Percentiles rank a stretch among this genome's conserved stretches.
These are phyloP conservation scores for Ogataea methylovora DNA, from an alignment of 805 yeast species.

Conservation along the genomic window DNA sequence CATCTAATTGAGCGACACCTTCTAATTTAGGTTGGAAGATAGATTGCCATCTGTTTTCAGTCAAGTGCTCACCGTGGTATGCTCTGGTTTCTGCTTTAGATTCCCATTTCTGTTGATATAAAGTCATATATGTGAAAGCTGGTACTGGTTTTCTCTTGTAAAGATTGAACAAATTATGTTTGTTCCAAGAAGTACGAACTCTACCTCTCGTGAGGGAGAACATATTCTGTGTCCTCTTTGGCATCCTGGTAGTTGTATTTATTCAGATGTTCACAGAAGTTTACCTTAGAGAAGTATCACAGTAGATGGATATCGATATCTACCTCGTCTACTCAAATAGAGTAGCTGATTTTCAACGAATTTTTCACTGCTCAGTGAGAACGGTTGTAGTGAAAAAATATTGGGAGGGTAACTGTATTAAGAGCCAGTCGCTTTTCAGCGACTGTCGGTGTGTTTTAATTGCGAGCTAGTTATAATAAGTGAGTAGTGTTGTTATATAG, in stretches of 20 bases:
- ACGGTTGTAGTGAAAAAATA: too few species aligned
- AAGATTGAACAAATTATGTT: slow-evolving; percentile 81
- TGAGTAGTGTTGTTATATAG: too few species aligned
- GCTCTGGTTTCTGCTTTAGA: slow-evolving; percentile 90
- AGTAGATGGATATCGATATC: too few species aligned
- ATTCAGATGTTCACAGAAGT: too few species aligned
- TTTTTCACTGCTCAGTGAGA: too few species aligned
- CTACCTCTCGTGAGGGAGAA: slow-evolving; percentile 30
- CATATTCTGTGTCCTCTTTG: slow-evolving; percentile 21
- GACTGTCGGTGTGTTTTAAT: too few species aligned
- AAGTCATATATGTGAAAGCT: slow-evolving; percentile 51
- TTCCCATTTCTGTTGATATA: slow-evolving; percentile 86
- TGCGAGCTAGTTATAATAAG: too few species aligned
- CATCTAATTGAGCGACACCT: slow-evolving; percentile 85
- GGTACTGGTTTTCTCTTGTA: slow-evolving; percentile 59
- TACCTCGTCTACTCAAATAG: too few species aligned
- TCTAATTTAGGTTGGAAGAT: slow-evolving; percentile 63
- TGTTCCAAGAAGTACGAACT: slow-evolving; percentile 86
- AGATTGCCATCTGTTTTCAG: slow-evolving; percentile 75
- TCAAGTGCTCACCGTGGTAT: slow-evolving; percentile 90
- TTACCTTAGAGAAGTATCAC: too few species aligned
- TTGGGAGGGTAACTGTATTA: too few species aligned
- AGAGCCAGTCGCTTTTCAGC: too few species aligned
- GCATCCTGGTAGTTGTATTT: slow-evolving; percentile 20
- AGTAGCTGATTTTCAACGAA: too few species aligned